Evolutionary conservation across 306 rosid species (phyloP), one percentile per base, ranked within the genome.

Genomic region (Sechiopsis laciniata): DNA sequence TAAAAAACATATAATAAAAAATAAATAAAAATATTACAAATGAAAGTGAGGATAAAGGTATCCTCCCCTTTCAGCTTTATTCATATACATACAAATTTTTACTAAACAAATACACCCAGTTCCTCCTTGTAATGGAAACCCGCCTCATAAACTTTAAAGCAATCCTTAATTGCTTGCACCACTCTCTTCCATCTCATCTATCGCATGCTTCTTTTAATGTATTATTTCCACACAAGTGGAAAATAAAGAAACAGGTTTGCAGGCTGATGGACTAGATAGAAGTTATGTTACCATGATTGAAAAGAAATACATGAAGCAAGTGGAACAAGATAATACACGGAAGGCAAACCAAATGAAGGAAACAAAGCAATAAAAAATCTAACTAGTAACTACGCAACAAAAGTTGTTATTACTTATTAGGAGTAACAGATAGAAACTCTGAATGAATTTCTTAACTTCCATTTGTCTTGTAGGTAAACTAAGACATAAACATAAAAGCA

Each of bases 271-370:
- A 12, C 45, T 60, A 26, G 17, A 15, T 62, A 8, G 22, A 32
- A 59, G 29, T 59, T 24, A 29, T 26, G 45, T 26, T 61, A 35
- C 52, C 51, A 63, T 63, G 51, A 8, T 63, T 4, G 5, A 61
- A 1, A 24, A 61, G 22, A 63, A 37, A 37, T 9, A 50, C 8
- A 63, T 37, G 24, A 63, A 32, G 69, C 46, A 62, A 62, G 50
- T 15, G 50, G 10, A 16, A 32, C 52, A 37, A 37, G 24, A 63
- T 64, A 8, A n/a, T 64, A 8, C 50, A 66, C 12, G 42, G 53
- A 40, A 29, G 10, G 17, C 72, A 66, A 42, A 66, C 54, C 26
- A 66, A 66, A 20, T 20, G 55, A 65, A 17, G 71, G 72, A 35
- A 42, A 40, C 6, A 66, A 7, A 45, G 16, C 26, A 42, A 65